A percentile compares a stretch with the other conserved stretches of the same genome.
Conservation (phyloP, 805 yeast genomes). For the Candida cerambycidarum region DNA sequence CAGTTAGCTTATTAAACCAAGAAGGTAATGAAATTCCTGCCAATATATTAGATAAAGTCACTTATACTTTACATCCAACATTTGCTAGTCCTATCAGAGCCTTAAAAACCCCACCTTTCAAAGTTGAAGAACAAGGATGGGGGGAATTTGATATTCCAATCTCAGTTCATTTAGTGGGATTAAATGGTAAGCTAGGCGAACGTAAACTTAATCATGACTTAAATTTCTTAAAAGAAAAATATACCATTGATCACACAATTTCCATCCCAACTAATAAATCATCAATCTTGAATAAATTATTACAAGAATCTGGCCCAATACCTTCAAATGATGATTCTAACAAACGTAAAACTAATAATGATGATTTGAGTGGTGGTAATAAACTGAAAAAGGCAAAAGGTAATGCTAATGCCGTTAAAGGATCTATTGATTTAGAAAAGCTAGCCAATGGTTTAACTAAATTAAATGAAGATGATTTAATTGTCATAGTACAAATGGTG, state of each 20-base stretch:
- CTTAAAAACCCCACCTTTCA: slow-evolving; percentile 80
- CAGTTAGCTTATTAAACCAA: slow-evolving; percentile 70
- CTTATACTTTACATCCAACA: slow-evolving; percentile 93
- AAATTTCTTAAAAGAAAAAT: slow-evolving; percentile 76
- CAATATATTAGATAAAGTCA: slow-evolving; percentile 83
- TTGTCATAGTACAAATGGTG: slow-evolving; percentile 96
- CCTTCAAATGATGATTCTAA: slow-evolving; percentile 39
- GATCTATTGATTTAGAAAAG: slow-evolving; percentile 81
- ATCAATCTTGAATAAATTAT: slow-evolving; percentile 65
- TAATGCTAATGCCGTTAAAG: slow-evolving; percentile 54
- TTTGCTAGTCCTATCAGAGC: slow-evolving; percentile 85
- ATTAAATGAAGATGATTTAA: slow-evolving; percentile 85
- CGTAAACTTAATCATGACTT: slow-evolving; percentile 84
- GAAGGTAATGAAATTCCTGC: slow-evolving; percentile 86
- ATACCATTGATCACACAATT: slow-evolving; percentile 74
- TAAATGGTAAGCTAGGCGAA: slow-evolving; percentile 82
- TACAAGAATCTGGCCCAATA: slow-evolving; percentile 80
- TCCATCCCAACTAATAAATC: slow-evolving; percentile 71
- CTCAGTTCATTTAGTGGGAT: slow-evolving; percentile 61
- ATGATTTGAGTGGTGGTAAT: slow-evolving; percentile 19
- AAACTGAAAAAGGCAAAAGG: slow-evolving; percentile 55
- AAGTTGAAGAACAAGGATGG: slow-evolving; percentile 94
- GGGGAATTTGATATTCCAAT: slow-evolving; percentile 94
- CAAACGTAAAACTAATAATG: slow-evolving; percentile 23
- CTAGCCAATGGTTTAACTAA: slow-evolving; percentile 88